Evolutionary conservation across 306 rosid species (phyloP), one percentile per base, ranked within the genome.

Genomic region (Vachellia collinsii): DNA sequence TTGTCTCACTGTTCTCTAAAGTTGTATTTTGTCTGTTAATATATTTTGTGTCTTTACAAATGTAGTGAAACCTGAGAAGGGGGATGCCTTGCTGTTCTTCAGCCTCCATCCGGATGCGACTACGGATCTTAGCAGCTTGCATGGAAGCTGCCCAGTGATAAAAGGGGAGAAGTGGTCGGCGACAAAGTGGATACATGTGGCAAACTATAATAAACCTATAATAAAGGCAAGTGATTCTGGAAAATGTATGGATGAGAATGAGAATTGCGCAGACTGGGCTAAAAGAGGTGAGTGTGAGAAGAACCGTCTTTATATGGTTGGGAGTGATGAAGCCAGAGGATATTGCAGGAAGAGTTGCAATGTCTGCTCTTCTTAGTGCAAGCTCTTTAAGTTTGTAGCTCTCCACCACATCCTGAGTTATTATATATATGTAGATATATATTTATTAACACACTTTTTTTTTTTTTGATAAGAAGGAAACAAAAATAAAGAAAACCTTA

Each of bases 121-220:
- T 1, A 83, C 89, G 0, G 99, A 96, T 80, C 0, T 78, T 23
- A 75, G 5, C 34, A 96, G 99, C 79, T 89, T 90, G 88, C 99
- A 96, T 25, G 97, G 97, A 48, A 93, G 99, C 85, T 96, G 99
- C 81, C 99, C 97, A 0, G 99, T 96, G 34, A 89, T 96, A 39
- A 87, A 89, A 80, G 99, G 98, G 1, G 99, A 96, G 88, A 96
- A 96, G 84, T 96, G 99, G 99, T 96, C 98, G 4, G 97, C 99
- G 53, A 96, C 99, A 14, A 96, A 96, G 87, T 96, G 99, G 97
- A 92, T 96, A 85, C 99, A 96, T 19, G 98, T 95, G 70, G 79
- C 89, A 50, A 87, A 93, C 82, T 87, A 88, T 7, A 85, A 83
- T 11, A 85, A 88, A 79, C 79, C 89, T 23, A 0, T 56, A 23